Base-by-base conservation (phyloP, 2,329 filamentous ascomycete species). In the Colletotrichum salicis region DNA sequence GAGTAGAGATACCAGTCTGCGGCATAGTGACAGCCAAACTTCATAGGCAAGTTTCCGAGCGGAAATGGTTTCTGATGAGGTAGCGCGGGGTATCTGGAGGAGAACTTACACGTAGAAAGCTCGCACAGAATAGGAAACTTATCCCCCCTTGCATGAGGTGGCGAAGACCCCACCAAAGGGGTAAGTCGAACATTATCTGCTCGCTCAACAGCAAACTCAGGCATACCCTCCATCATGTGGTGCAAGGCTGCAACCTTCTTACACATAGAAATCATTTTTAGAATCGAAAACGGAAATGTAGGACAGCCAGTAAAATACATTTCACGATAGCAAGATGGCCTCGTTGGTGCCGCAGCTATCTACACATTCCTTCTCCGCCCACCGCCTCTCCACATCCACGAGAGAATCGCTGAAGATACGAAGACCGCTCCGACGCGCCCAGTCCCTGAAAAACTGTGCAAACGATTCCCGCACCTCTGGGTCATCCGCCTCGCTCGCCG, bases 401-500 rank as follows among this genome's bases (percentile, higher is more conserved):
- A 78, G 63, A 2, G 77, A 79, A 24, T 78, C 73, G 5, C 67
- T 73, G 35, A 83, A 82, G 6, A 76, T 77, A n/a, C 75, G 74
- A 2, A 82, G 65, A 0, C 81, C 80, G 71, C 78, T 82, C 6
- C 76, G 68, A 15, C 74, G 64, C 12, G 74, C 75, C 11, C 76
- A 76, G 3, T 67, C 74, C 52, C 76, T 71, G 74, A 83, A 82
- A 81, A 80, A 83, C 5, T 69, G 58, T 3, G 77, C 61, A 52
- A 82, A 83, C 4, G 76, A 78, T 6, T 71, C 73, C 59, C 80
- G 80, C 29, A 82, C 59, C 12, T 73, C 74, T 0, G 75, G 63
- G 35, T 79, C 78, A 31, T 80, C 76, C 1, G 82, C 81, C 70
- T 83, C 81, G 51, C 78, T 82, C 1, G 80, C 82, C 7, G 82